Evolutionary conservation across 2,329 filamentous ascomycete genomes (phyloP), one percentile per base, ranked within the genome.

Genomic region (Botrytis sinoallii): DNA sequence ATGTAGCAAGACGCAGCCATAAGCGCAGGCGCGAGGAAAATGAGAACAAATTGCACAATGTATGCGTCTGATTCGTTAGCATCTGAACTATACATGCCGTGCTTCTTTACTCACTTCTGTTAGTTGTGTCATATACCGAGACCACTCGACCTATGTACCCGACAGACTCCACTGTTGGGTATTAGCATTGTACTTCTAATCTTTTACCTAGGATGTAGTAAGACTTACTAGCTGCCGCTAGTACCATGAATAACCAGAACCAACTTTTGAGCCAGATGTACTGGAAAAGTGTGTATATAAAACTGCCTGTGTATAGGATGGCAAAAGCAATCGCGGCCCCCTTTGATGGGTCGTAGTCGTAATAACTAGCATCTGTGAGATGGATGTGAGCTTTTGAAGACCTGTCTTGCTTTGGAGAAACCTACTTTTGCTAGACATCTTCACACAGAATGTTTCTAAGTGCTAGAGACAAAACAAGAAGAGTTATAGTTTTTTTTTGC

Each of bases 1-100:
- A 87, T 82, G 77, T 88, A 87, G 71, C 86, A 84, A 5, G 84
- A 85, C 0, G 86, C 86, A n/a, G 85, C 85, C 67, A 86, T 79
- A 57, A 87, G 82, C 46, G 86, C 81, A 0, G 86, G 86, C 0
- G 85, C 84, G 52, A 87, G 81, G 14, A 87, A 84, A 22, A 85
- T 84, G 22, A 84, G 80, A 0, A 82, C 74, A 6, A 77, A 75
- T 76, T 84, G 81, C 32, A 81, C 71, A 48, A 83, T 76, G 74
- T 78, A 83, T 10, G 78, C 52, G 70, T 35, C 73, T 74, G 52
- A 18, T 46, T 32, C 10, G 12, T 72, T 25, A 67, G 48, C n/a
- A 42, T 48, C 3, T 44, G 20, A 25, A 3, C 20, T 29, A 25
- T 60, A 1, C 6, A 42, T n/a, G 3, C 16, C 7, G 5, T 25